phyloP scores from a whole-genome alignment of 306 rosid species.

The Oemleria cerasiformis region DNA sequence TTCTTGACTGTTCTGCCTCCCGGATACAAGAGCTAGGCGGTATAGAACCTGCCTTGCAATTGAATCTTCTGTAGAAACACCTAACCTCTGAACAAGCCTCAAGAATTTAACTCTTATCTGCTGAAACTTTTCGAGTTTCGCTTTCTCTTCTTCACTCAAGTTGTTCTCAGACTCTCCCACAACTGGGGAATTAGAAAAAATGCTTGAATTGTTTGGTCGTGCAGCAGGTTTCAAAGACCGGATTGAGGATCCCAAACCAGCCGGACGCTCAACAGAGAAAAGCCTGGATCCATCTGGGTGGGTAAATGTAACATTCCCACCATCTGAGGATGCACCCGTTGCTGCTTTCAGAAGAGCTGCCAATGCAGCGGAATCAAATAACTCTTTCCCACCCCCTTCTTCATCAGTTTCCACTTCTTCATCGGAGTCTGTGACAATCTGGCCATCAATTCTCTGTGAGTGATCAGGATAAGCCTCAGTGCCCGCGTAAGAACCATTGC shows the following conservation, averaged over 20 bases:
- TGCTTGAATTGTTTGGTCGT: slow-evolving; percentile 52
- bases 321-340: slow-evolving; percentile 68
- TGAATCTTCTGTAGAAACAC: slow-evolving; percentile 77
- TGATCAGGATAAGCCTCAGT: slow-evolving; percentile 49
- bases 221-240: slow-evolving; percentile 58
- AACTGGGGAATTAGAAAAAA: slow-evolving; percentile 46
- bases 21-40: slow-evolving; percentile 66
- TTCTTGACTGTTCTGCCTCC: slow-evolving; percentile 56
- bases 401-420: slow-evolving; percentile 87
- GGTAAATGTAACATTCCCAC: slow-evolving; percentile 68
- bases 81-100: slow-evolving; percentile 76
- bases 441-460: slow-evolving; percentile 77
- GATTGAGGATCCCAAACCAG: slow-evolving; percentile 90
- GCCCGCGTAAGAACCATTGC: slow-evolving; percentile 46
- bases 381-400: slow-evolving; percentile 78
- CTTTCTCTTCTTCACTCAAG: slow-evolving; percentile 80
- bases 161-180: slow-evolving; percentile 44
- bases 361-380: slow-evolving; percentile 90
- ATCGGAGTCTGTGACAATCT: slow-evolving; percentile 80
- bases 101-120: slow-evolving; percentile 68
- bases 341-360: slow-evolving; percentile 96
- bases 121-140: slow-evolving; percentile 67
- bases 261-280: slow-evolving; percentile 96
- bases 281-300: slow-evolving; percentile 88
- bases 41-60: slow-evolving; percentile 81